Evolutionary conservation across 2,329 filamentous ascomycete genomes (phyloP), one percentile per base, ranked within the genome.

Genomic region (Xylaria sp.): DNA sequence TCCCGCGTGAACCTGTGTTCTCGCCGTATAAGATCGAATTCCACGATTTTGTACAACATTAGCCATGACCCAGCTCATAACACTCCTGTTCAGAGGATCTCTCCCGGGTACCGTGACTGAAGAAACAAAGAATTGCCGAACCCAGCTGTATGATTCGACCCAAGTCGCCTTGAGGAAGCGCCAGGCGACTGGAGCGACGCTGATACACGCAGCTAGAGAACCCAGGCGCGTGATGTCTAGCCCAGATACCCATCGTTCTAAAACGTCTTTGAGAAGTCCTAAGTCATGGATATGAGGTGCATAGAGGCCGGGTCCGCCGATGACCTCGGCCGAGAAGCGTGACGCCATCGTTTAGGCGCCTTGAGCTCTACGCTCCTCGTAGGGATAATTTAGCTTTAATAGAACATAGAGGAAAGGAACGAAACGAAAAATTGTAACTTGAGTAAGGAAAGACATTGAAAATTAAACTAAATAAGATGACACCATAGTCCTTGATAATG

Each of bases 211-310:
- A 46, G 84, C 78, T 10, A 84, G 73, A 3, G 83, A 83, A 0
- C 83, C 84, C 28, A 84, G 76, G 50, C 82, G 82, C 1, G 82
- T 83, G 59, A 85, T 78, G 60, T 85, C 83, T 9, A 85, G 77
- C 28, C 82, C 80, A n/a, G 81, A 79, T 31, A 71, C 57, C 82
- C 82, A 84, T 48, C 79, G 79, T 25, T 74, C 75, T 69, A 80
- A 79, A 52, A 82, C 75, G 15, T 81, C 78, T 57, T 75, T 78
- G 63, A 84, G 73, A 55, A 83, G 69, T 4, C 78, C 76, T 3
- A 81, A 71, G 67, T 78, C 78, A 77, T 46, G 81, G 76, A 71
- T 80, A 76, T 74, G 74, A 18, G 75, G 70, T 37, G 73, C 67
- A 25, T 76, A 65, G 37, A 77, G 69, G 41, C 69, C 52, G 60